Evolutionary conservation across 331 rosid genomes (phyloP).

Genomic region (Ulmus americana): DNA sequence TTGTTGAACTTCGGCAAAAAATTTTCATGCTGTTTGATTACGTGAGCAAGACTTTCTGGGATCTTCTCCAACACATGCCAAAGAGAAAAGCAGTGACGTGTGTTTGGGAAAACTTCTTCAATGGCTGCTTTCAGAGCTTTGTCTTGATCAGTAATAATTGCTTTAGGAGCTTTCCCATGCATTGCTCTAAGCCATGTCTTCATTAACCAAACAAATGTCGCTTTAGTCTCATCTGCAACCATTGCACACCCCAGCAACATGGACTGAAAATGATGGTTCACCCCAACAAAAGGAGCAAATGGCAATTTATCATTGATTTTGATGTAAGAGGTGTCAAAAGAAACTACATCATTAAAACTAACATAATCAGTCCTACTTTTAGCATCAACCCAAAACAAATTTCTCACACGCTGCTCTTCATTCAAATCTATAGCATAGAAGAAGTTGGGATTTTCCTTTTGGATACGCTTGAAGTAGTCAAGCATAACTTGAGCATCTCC

Average conservation of each 20-base stretch:
- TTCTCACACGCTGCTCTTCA: conserved; percentile 47
- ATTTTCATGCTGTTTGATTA: conserved; percentile 35
- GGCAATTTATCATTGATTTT: conserved; percentile 44
- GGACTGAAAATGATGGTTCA: conserved; percentile 45
- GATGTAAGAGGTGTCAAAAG: conserved; percentile 39
- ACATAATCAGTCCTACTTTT: conserved; percentile 43
- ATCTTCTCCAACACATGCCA: conserved; percentile 43
- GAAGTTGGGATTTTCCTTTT: conserved; percentile 45
- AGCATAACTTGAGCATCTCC: conserved; percentile 48
- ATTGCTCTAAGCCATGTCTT: conserved; percentile 55
- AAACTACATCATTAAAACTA: conserved; percentile 40
- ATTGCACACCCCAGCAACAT: conserved; percentile 52
- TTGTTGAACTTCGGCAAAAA: conserved; percentile 36
- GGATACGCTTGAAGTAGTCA: conserved; percentile 47
- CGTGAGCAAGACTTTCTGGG: conserved; percentile 41
- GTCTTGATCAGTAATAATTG: conserved; percentile 43
- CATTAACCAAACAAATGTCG: conserved; percentile 46
- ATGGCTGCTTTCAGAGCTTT: conserved; percentile 36
- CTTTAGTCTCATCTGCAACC: conserved; percentile 40
- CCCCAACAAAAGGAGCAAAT: conserved; percentile 47
- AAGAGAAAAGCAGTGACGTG: conserved; percentile 47
- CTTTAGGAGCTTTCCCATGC: conserved; percentile 46
- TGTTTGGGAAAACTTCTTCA: conserved; percentile 41
- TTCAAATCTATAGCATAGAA: conserved; percentile 48
- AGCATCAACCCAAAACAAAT: conserved; percentile 52